A percentile compares a stretch with the other conserved stretches of the same genome.
Evolutionary conservation across 225 moss, liverwort and hornwort genomes (phyloP).

Genomic region (Marchantia paleacea): DNA sequence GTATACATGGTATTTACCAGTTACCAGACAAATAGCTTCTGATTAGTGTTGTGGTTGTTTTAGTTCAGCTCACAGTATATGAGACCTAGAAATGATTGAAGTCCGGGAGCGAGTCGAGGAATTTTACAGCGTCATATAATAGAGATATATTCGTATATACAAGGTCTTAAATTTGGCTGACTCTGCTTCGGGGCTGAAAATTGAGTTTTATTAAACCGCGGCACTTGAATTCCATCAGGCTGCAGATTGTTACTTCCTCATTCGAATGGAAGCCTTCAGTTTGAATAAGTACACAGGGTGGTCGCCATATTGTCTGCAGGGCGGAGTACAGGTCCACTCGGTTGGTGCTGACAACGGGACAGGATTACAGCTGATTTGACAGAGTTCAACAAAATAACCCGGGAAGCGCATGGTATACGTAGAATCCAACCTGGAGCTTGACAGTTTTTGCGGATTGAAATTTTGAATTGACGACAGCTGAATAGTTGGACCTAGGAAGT

Average conservation of each 20-base stretch:
- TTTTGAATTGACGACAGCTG: neutral
- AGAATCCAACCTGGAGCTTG: neutral
- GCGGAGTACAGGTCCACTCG: neutral
- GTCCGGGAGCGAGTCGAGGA: neutral
- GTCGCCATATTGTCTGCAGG: conserved; percentile 1
- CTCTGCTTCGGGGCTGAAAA: neutral
- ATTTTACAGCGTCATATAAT: neutral
- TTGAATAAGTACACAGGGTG: neutral
- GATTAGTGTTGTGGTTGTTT: neutral
- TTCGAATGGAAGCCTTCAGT: neutral
- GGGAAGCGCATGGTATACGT: neutral
- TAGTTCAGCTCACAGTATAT: conserved; percentile 17
- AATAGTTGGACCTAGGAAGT: neutral
- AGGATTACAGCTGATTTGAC: neutral
- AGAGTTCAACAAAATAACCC: neutral
- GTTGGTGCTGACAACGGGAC: neutral
- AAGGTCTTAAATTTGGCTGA: neutral
- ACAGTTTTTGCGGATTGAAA: neutral
- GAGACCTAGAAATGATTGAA: conserved; percentile 12
- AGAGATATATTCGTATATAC: neutral
- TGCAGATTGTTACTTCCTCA: neutral
- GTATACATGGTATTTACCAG: neutral
- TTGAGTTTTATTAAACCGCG: neutral
- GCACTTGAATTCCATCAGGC: neutral
- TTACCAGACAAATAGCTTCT: neutral